phyloP scores from a whole-genome alignment of 371 early-diverging fungal species.

The Entomophthora muscae region DNA sequence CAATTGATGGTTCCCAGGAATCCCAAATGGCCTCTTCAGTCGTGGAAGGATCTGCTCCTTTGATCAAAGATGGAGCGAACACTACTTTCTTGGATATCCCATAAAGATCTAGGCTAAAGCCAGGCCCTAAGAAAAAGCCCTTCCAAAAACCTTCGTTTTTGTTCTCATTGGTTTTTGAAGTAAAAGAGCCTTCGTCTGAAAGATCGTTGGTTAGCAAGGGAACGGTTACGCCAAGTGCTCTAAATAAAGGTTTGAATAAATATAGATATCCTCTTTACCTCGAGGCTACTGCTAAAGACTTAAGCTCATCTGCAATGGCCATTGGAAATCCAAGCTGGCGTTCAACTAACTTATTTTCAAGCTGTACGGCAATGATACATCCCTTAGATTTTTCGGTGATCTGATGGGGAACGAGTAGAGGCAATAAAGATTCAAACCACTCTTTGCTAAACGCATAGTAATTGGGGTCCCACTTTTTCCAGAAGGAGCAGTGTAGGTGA shows the following conservation, averaged over 20 bases:
- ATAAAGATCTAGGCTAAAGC: conserved; percentile 60
- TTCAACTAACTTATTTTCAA: conserved; percentile 67
- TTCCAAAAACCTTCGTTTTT: conserved; percentile 13
- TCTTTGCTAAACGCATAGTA: conserved; percentile 51
- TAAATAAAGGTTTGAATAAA: not conserved
- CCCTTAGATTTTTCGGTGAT: conserved; percentile 45
- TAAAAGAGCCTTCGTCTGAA: conserved; percentile 44
- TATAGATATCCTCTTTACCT: conserved; percentile 6
- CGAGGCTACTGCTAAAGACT: conserved; percentile 51
- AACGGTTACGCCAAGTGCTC: conserved; percentile 56
- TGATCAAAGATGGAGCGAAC: conserved; percentile 15
- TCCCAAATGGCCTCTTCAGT: conserved; percentile 24
- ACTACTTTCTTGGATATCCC: conserved; percentile 66
- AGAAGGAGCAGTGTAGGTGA: conserved; percentile 42
- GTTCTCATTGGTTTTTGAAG: conserved; percentile 24
- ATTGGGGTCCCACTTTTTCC: conserved; percentile 37
- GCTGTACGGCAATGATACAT: conserved; percentile 55
- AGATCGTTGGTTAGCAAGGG: conserved; percentile 73
- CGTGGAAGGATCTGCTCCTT: not conserved
- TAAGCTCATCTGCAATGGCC: conserved; percentile 69
- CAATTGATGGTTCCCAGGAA: conserved; percentile 38
- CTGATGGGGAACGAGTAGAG: conserved; percentile 61
- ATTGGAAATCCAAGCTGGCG: conserved; percentile 39
- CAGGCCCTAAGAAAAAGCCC: conserved; percentile 15
- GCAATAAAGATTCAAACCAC: conserved; percentile 52